These are phyloP conservation scores for Umbelopsis sp. DNA, from an alignment of 192 early-diverging fungal genomes.

Conservation along the genomic window DNA sequence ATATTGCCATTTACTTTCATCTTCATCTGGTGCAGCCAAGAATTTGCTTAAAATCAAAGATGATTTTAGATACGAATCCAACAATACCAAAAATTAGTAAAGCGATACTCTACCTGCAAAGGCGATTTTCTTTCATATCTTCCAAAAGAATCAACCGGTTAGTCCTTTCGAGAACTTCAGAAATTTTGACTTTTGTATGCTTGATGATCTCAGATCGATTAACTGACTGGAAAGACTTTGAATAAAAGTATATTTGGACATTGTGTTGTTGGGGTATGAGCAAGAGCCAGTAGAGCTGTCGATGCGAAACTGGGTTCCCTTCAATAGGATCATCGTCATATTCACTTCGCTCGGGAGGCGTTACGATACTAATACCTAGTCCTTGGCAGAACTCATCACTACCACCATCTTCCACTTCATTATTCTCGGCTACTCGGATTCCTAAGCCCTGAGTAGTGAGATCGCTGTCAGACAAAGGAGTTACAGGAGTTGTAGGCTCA, in stretches of 20 bases:
- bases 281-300: constrained; percentile 67
- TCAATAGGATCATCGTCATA: not conserved
- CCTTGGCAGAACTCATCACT: constrained; percentile 53
- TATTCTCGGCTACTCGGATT: not conserved
- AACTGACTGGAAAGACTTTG: constrained; percentile 54
- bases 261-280: constrained; percentile 50
- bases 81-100: constrained; percentile 24
- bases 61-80: constrained; percentile 1
- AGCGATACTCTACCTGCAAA: constrained; percentile 56
- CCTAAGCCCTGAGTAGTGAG: not conserved
- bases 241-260: constrained; percentile 72
- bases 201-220: constrained; percentile 56
- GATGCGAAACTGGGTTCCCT: not conserved
- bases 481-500: not conserved
- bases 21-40: constrained; percentile 47
- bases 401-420: constrained; percentile 17
- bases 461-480: not conserved
- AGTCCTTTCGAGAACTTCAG: constrained; percentile 62
- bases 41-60: constrained; percentile 50
- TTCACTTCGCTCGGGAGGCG: constrained; percentile 18
- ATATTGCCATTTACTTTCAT: constrained; percentile 33
- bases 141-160: constrained; percentile 66
- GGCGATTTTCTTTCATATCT: constrained; percentile 59
- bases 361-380: constrained; percentile 49
- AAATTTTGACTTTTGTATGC: constrained; percentile 54